Evolutionary conservation across 208 protist species (phyloP), one percentile per base, ranked within the genome.

Genomic region (Entamoeba invadens): DNA sequence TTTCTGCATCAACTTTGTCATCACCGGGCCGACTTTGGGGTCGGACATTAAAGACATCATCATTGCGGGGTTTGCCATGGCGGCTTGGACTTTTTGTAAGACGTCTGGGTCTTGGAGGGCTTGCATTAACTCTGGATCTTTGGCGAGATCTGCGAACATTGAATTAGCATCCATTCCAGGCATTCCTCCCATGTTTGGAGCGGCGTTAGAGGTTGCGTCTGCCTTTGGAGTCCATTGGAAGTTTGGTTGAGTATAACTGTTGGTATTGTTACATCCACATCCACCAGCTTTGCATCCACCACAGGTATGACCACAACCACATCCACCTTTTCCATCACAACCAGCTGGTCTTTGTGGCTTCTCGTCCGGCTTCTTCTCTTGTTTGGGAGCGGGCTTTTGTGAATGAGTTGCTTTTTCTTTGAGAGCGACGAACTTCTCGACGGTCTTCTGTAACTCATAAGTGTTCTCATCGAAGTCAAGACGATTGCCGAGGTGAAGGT

Each of bases 401-500:
- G n/a, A n/a, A n/a, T n/a, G n/a, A n/a, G n/a, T n/a, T n/a, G n/a
- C n/a, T n/a, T n/a, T n/a, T n/a, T n/a, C n/a, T 18, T 18, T 57
- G 8, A 87, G 12, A 87, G 57, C 57, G 38, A 87, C 57, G 21
- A 87, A 87, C 21, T 87, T 87, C 38, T 87, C 57, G 38, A 87
- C 57, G 38, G 38, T 35, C 38, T 87, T 87, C 38, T 87, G 57
- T 35, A 87, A n/a, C 8, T 87, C 57, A 87, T 87, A 87, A 87
- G 57, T 87, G 38, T 38, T 87, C 3, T 87, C 57, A 87, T 87
- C 57, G 38, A 42, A 87, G 38, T 87, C 57, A 87, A 87, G 57
- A 12, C 38, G 31, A 87, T 87, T 87, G 12, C 57, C 57, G 38
- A 87, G 57, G 31, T 35, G 31, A 42, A 87, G 98, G 94, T 98